Base-by-base conservation (phyloP, 345 rosid species). In the Clarkia xantiana region DNA sequence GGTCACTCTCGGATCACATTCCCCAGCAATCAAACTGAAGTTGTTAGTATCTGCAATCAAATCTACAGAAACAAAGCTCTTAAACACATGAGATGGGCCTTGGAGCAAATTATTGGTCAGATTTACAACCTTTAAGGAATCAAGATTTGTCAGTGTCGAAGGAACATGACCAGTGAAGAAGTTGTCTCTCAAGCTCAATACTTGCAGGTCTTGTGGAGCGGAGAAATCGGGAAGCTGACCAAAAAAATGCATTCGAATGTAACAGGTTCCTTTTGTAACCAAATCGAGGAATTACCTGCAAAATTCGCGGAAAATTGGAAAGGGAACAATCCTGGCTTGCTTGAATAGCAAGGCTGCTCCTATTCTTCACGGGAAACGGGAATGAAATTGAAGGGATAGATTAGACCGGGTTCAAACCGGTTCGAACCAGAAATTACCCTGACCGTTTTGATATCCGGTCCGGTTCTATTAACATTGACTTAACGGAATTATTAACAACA, bases 211-310 rank as follows among this genome's bases (percentile, higher is more conserved):
- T 20, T 65, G 60, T 53, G 78, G 75, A 49, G 69, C 75, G 11
- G 81, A 76, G 50, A 84, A 78, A n/a, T 84, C 86, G 7, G 95
- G 95, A 23, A 84, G 57, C 45, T 86, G 72, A 70, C 95, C 95
- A n/a, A 0, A 82, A 61, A 47, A 84, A 84, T 0, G 62, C 65
- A 38, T 88, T 88, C 3, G 91, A 79, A 39, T 84, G 97, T 64
- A 88, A 60, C 95, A n/a, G n/a, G n/a, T n/a, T n/a, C n/a, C n/a
- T n/a, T n/a, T n/a, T n/a, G n/a, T n/a, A n/a, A n/a, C n/a, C n/a
- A n/a, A n/a, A n/a, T n/a, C n/a, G n/a, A n/a, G n/a, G n/a, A n/a
- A n/a, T n/a, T n/a, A n/a, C n/a, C n/a, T n/a, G n/a, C n/a, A n/a
- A n/a, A n/a, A n/a, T n/a, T n/a, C n/a, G n/a, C n/a, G n/a, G n/a